Conservation (phyloP, 441 rosid genomes). For the Croton laevigatus region DNA sequence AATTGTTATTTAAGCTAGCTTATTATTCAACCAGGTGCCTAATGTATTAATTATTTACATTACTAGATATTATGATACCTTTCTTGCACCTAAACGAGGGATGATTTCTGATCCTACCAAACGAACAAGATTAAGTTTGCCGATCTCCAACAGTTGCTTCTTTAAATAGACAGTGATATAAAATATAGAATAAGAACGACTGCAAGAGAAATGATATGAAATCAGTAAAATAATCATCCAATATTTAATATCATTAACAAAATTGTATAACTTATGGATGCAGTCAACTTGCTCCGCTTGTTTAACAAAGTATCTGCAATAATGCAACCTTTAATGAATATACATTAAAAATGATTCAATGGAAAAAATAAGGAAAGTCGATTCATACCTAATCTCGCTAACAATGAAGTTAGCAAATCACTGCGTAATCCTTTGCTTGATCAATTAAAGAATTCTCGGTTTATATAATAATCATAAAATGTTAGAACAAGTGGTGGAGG, state of each 20-base stretch:
- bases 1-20: not conserved
- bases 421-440: conserved; percentile 59
- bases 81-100: conserved; percentile 82
- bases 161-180: conserved; percentile 76
- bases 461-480: conserved; percentile 15
- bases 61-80: conserved; percentile 33
- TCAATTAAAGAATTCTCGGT: conserved; percentile 65
- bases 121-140: conserved; percentile 96
- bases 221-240: conserved; percentile 16
- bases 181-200: conserved; percentile 94
- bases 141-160: conserved; percentile 82
- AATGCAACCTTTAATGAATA: too few relatives aligned
- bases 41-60: not conserved
- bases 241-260: conserved; percentile 1
- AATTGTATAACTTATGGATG: not conserved
- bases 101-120: conserved; percentile 96
- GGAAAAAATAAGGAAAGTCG: conserved; percentile 4
- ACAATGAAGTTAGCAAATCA: conserved; percentile 64
- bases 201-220: conserved; percentile 28
- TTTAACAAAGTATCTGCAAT: conserved; percentile 87
- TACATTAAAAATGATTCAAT: not conserved
- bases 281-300: conserved; percentile 68
- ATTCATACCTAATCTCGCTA: conserved; percentile 59
- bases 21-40: not conserved
- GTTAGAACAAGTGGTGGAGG: conserved; percentile 2